Evolutionary conservation across 2,329 filamentous ascomycete genomes (phyloP).

Genomic region (Pseudocercospora musae): DNA sequence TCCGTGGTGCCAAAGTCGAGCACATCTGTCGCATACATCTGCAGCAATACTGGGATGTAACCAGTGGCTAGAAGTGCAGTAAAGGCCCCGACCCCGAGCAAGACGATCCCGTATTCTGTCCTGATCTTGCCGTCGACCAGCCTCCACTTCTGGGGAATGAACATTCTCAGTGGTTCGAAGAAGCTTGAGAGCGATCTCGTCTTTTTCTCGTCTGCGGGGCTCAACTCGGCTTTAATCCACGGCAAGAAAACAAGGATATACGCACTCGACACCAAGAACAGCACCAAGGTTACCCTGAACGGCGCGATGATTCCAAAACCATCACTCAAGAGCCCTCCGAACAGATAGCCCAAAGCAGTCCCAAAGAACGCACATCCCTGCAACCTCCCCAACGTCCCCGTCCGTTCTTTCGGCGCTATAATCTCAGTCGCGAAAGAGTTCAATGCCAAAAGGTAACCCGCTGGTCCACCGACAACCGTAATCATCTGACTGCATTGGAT

Average conservation of each 20-base stretch:
- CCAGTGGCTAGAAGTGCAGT: constrained; percentile 66
- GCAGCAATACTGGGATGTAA: constrained; percentile 60
- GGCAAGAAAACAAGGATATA: constrained; percentile 46
- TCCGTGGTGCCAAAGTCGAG: constrained; percentile 45
- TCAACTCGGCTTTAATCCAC: constrained; percentile 47
- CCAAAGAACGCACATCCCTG: constrained; percentile 68
- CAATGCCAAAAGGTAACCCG: constrained; percentile 65
- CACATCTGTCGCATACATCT: constrained; percentile 48
- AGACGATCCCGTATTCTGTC: constrained; percentile 60
- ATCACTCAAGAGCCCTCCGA: constrained; percentile 64
- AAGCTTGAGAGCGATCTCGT: constrained; percentile 50
- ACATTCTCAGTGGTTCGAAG: constrained; percentile 61
- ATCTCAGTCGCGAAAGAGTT: constrained; percentile 68
- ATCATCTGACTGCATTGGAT: constrained; percentile 66
- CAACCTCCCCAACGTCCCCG: constrained; percentile 62
- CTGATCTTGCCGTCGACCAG: constrained; percentile 50
- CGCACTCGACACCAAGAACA: constrained; percentile 48
- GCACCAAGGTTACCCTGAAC: constrained; percentile 60
- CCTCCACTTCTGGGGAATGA: constrained; percentile 56
- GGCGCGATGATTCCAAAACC: constrained; percentile 61
- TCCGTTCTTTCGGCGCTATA: constrained; percentile 58
- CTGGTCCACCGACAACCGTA: constrained; percentile 65
- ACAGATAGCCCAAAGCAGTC: constrained; percentile 60
- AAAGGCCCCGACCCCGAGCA: constrained; percentile 65
- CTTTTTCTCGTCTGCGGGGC: constrained; percentile 27